Evolutionary conservation across 2,329 filamentous ascomycete genomes (phyloP).

Genomic region (Paraphaeosphaeria sporulosa): DNA sequence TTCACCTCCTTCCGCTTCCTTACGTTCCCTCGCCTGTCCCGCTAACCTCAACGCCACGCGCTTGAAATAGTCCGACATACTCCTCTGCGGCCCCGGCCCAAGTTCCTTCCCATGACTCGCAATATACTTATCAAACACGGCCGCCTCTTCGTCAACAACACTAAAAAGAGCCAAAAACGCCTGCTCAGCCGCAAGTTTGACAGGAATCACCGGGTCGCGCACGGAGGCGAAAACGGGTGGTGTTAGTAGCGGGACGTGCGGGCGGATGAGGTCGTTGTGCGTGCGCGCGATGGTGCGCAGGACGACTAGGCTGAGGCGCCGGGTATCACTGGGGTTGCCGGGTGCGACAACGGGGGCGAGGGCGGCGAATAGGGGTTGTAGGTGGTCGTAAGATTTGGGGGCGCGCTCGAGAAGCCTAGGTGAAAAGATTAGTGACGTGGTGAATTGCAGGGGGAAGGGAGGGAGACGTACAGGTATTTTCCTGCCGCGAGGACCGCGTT

Average conservation of each 20-base stretch:
- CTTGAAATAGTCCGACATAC: slow-evolving; percentile 98
- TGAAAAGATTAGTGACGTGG: not conserved
- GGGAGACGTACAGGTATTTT: slow-evolving; percentile 70
- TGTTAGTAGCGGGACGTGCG: slow-evolving; percentile 81
- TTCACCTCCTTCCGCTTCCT: slow-evolving; percentile 87
- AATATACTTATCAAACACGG: slow-evolving; percentile 92
- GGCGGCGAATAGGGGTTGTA: slow-evolving; percentile 80
- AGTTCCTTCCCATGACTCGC: slow-evolving; percentile 70
- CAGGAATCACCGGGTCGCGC: slow-evolving; percentile 88
- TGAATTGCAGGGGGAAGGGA: not conserved
- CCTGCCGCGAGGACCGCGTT: slow-evolving; percentile 89
- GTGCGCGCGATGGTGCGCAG: slow-evolving; percentile 83
- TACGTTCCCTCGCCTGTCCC: slow-evolving; percentile 85
- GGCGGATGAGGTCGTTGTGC: slow-evolving; percentile 80
- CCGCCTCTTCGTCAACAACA: slow-evolving; percentile 84
- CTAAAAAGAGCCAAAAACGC: slow-evolving; percentile 91
- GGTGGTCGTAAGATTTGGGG: slow-evolving; percentile 75
- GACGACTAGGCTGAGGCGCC: slow-evolving; percentile 85
- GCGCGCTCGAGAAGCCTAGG: slow-evolving; percentile 65
- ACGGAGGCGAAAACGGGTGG: slow-evolving; percentile 88
- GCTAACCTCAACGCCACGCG: slow-evolving; percentile 84
- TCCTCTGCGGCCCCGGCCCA: slow-evolving; percentile 77
- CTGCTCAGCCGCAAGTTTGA: slow-evolving; percentile 94
- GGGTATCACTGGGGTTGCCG: slow-evolving; percentile 80
- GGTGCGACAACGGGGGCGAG: slow-evolving; percentile 79